phyloP scores from a whole-genome alignment of 2,329 filamentous ascomycete genomes.

The Rutstroemia sp. region DNA sequence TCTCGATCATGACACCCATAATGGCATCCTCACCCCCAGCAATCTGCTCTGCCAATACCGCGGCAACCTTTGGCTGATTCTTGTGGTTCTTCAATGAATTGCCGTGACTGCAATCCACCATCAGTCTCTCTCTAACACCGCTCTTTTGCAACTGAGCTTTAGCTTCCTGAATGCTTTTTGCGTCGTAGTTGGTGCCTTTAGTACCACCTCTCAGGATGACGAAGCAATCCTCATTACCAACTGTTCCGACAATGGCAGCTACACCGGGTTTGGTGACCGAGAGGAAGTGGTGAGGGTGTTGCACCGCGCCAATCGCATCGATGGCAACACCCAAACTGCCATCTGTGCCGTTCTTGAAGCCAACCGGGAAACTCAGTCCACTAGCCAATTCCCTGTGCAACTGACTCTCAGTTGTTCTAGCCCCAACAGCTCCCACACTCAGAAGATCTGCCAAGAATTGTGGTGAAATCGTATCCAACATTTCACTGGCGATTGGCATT shows the following conservation, averaged over 20 bases:
- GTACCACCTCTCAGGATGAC: slow-evolving; percentile 90
- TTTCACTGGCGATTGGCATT: slow-evolving; percentile 95
- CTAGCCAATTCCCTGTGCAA: slow-evolving; percentile 91
- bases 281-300: slow-evolving; percentile 91
- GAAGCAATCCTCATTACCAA: slow-evolving; percentile 95
- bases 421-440: slow-evolving; percentile 86
- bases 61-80: slow-evolving; percentile 93
- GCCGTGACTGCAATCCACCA: slow-evolving; percentile 98
- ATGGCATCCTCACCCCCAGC: slow-evolving; percentile 72
- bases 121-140: slow-evolving; percentile 68
- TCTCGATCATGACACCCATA: slow-evolving; percentile 99
- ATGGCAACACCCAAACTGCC: slow-evolving; percentile 83
- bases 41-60: slow-evolving; percentile 75
- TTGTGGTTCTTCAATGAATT: slow-evolving; percentile 95
- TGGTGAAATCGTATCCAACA: slow-evolving; percentile 96
- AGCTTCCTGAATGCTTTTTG: slow-evolving; percentile 73
- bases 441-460: slow-evolving; percentile 93
- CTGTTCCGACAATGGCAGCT: slow-evolving; percentile 88
- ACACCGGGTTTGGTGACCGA: slow-evolving; percentile 95
- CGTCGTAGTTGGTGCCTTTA: slow-evolving; percentile 90
- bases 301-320: slow-evolving; percentile 89
- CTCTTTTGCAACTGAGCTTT: slow-evolving; percentile 73
- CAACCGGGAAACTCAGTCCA: slow-evolving; percentile 91
- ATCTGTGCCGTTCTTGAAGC: slow-evolving; percentile 99
- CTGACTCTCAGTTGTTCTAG: slow-evolving; percentile 94